phyloP scores from a whole-genome alignment of 805 yeast species.

The Yarrowia sp. region DNA sequence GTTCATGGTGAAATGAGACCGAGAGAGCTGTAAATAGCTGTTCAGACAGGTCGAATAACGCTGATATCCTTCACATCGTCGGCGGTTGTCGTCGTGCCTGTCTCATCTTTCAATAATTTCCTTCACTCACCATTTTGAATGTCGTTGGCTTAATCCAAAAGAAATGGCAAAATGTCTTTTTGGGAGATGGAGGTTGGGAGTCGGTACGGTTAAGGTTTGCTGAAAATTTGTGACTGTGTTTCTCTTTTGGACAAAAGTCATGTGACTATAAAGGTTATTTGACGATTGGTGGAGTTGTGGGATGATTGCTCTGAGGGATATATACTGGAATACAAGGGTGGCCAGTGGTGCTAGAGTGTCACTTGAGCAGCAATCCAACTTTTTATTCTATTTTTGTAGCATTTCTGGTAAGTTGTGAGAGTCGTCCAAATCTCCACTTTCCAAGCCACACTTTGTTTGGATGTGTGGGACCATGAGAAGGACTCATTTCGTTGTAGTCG shows the following conservation, averaged over 20 bases:
- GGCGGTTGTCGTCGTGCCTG: background rate
- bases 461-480: too few species aligned
- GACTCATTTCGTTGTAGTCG: too few species aligned
- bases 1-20: background rate
- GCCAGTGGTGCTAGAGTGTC: too few species aligned
- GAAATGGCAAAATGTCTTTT: constrained; percentile 31
- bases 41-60: too few species aligned
- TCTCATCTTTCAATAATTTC: background rate
- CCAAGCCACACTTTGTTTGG: too few species aligned
- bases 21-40: too few species aligned
- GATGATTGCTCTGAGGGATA: too few species aligned
- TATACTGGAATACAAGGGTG: too few species aligned
- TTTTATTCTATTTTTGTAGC: too few species aligned
- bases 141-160: constrained; percentile 39
- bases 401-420: too few species aligned
- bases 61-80: background rate
- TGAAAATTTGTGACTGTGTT: constrained; percentile 36
- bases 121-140: constrained; percentile 41
- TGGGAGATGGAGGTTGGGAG: constrained; percentile 21
- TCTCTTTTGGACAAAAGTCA: constrained; percentile 5
- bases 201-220: constrained; percentile 23
- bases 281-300: background rate
- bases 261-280: background rate
- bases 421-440: too few species aligned
- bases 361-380: too few species aligned